Evolutionary conservation across 108 stramenopile species (phyloP).

Genomic region (Parmales sp.): DNA sequence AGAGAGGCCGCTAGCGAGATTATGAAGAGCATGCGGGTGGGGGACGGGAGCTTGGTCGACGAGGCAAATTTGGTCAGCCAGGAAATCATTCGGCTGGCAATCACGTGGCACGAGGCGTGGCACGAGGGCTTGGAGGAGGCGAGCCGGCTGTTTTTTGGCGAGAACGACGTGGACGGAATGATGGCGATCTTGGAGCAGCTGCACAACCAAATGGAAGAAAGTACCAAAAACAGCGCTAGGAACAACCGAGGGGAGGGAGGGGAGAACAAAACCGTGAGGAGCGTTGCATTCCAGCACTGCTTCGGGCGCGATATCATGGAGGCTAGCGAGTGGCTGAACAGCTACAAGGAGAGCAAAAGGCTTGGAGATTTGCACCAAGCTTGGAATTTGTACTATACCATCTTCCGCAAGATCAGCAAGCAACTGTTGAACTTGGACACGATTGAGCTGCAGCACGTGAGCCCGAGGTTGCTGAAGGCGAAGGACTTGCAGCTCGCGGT

Average conservation of each 20-base stretch:
- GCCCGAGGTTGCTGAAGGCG: slow-evolving; percentile 72
- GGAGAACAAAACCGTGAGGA: slow-evolving; percentile 7
- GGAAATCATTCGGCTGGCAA: slow-evolving; percentile 97
- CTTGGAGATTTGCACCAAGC: slow-evolving; percentile 51
- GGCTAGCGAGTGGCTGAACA: slow-evolving; percentile 57
- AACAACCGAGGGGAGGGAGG: too few relatives aligned
- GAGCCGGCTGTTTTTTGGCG: slow-evolving; percentile 72
- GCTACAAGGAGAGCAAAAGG: slow-evolving; percentile 45
- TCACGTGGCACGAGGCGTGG: slow-evolving; percentile 98
- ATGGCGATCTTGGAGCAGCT: slow-evolving; percentile 67
- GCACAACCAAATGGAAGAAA: slow-evolving; percentile 70
- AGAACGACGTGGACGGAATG: slow-evolving; percentile 89
- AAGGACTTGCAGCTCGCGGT: slow-evolving; percentile 82
- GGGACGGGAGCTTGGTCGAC: slow-evolving; percentile 76
- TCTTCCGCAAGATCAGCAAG: slow-evolving; percentile 48
- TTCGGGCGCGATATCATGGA: slow-evolving; percentile 69
- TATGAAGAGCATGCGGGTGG: slow-evolving; percentile 68
- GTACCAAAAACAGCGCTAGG: slow-evolving; percentile 62
- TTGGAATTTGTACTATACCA: slow-evolving; percentile 37
- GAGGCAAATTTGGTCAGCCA: slow-evolving; percentile 87
- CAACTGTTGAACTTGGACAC: slow-evolving; percentile 73
- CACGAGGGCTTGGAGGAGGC: slow-evolving; percentile 95
- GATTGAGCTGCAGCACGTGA: slow-evolving; percentile 77
- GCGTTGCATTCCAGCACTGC: slow-evolving; percentile 51
- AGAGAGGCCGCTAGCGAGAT: slow-evolving; percentile 78